These are phyloP conservation scores for Neonectria sp. DNA, from an alignment of 2,329 filamentous ascomycete genomes.

Conservation along the genomic window DNA sequence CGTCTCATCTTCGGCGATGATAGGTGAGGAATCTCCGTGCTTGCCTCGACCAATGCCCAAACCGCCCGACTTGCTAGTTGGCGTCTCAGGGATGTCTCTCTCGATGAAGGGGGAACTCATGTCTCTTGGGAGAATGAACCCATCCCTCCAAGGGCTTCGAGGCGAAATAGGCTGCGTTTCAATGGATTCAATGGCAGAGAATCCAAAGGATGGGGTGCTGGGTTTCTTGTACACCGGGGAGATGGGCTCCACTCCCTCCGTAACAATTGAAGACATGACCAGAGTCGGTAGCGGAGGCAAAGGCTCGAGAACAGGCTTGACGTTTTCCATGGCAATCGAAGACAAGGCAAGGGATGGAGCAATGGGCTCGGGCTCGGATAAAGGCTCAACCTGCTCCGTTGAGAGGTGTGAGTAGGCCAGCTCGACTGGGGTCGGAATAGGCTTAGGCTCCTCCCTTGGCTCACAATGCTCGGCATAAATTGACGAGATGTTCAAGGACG, in stretches of 20 bases:
- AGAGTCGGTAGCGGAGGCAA: constrained; percentile 47
- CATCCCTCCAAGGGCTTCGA: constrained; percentile 69
- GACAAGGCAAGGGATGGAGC: constrained; percentile 49
- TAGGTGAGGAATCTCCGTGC: constrained; percentile 56
- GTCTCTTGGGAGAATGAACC: constrained; percentile 69
- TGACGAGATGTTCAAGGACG: constrained; percentile 49
- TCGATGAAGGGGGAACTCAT: constrained; percentile 50
- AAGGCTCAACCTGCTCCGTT: constrained; percentile 56
- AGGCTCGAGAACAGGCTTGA: constrained; percentile 52
- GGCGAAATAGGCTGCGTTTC: constrained; percentile 63
- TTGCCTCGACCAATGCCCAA: constrained; percentile 65
- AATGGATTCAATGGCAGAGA: constrained; percentile 62
- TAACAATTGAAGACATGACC: constrained; percentile 55
- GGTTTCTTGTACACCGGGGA: constrained; percentile 47
- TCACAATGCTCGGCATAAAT: constrained; percentile 53
- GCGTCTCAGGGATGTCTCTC: constrained; percentile 55
- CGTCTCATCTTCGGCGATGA: constrained; percentile 77
- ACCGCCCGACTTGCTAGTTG: constrained; percentile 59
- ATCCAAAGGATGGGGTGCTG: constrained; percentile 53
- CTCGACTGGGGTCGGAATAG: constrained; percentile 31
- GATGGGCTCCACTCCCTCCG: constrained; percentile 58
- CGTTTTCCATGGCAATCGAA: constrained; percentile 53
- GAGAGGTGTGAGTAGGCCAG: constrained; percentile 55
- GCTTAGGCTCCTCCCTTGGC: constrained; percentile 51
- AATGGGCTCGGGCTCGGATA: constrained; percentile 45